Conservation (phyloP, 208 protist genomes). For the Leishmania tropica region DNA sequence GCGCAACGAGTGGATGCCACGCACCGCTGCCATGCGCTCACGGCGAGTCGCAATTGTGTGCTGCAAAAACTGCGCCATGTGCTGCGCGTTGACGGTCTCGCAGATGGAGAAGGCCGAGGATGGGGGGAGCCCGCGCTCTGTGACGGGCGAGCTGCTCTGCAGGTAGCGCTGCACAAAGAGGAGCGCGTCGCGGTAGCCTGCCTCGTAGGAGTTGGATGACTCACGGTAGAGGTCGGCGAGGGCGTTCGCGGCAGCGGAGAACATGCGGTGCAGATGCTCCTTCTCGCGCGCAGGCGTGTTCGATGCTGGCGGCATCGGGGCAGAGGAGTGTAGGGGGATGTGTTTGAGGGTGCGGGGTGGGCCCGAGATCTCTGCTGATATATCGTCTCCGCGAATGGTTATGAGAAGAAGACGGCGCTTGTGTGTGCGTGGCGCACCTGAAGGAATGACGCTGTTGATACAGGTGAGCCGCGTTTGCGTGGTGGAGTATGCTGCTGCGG, state of each 20-base stretch:
- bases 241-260: constrained; percentile 44
- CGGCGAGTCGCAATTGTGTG: constrained; percentile 24
- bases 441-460: not conserved
- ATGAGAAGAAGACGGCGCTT: not conserved
- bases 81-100: constrained; percentile 20
- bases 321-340: not conserved
- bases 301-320: constrained; percentile 11
- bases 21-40: constrained; percentile 37
- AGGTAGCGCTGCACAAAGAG: constrained; percentile 53
- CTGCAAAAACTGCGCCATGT: constrained; percentile 44
- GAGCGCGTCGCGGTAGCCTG: constrained; percentile 58
- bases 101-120: not conserved
- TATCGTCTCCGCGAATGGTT: not conserved
- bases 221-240: constrained; percentile 61
- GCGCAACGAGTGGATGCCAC: constrained; percentile 16
- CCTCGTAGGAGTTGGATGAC: constrained; percentile 51
- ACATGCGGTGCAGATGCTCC: constrained; percentile 39
- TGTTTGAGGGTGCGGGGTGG: no score
- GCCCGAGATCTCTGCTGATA: not conserved
- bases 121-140: not conserved
- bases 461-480: not conserved
- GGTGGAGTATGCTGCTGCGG: not conserved
- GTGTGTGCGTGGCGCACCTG: not conserved
- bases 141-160: constrained; percentile 14
- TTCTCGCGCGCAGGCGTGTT: constrained; percentile 12